Evolutionary conservation across 331 rosid species (phyloP), one percentile per base, ranked within the genome.

Genomic region (Rhamnella rubrinervis): DNA sequence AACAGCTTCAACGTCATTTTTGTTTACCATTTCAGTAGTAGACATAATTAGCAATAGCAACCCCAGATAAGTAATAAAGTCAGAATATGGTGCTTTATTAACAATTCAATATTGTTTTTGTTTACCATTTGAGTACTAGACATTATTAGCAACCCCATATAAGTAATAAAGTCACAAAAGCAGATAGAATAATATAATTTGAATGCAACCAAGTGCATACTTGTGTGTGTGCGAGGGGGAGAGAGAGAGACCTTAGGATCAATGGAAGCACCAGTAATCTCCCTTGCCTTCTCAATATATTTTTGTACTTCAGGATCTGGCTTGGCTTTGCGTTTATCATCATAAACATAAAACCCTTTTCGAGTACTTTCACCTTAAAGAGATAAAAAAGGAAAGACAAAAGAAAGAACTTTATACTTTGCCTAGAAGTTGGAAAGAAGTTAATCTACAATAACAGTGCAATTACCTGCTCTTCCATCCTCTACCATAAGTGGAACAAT

Each of bases 261-360:
- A 40, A 87, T 14, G 4, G 86, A 71, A 74, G 75, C 85, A 62
- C 95, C 90, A 40, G 90, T 78, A 47, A 87, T 78, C 85, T 71
- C 86, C 86, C 93, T 84, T 8, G 97, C 79, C 84, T 93, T 91
- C 85, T 93, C 97, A 67, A 89, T 86, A 77, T 76, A 89, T 19
- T 87, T 87, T 72, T 80, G 84, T 62, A 93, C 63, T 80, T 91
- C 97, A 41, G 97, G 91, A 83, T 91, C 95, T 46, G 91, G 95
- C 64, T 61, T 82, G 37, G 98, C 89, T 73, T 77, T 91, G 60
- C 96, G 91, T 65, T 71, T 85, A 65, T 86, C 86, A 40, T 82
- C 88, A 61, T 93, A 93, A 76, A 81, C 23, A 72, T 93, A 93
- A 80, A 91, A 93, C 20, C 98, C 98, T 80, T 78, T 93, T 74